phyloP scores from a whole-genome alignment of 257 asterid species.

The Solanum dulcamara region DNA sequence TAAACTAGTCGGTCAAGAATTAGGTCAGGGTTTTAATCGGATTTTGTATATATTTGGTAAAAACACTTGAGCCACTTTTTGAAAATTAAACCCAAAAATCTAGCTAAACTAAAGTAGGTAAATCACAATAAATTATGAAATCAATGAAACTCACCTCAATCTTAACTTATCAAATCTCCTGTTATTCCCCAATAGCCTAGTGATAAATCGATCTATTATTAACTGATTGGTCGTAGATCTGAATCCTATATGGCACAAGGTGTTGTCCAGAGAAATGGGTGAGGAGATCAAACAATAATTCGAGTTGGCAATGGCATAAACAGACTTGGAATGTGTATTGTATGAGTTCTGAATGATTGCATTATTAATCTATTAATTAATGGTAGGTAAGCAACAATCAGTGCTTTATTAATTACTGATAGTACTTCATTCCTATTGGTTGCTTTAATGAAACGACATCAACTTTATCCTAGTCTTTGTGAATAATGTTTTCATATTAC shows the following conservation, averaged over 20 bases:
- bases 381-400: not conserved
- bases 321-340: not conserved
- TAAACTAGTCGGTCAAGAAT: no score
- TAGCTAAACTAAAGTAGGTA: no score
- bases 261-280: not conserved
- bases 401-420: not conserved
- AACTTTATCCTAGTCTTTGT: not conserved
- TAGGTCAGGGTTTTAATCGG: no score
- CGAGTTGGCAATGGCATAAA: not conserved
- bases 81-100: no score
- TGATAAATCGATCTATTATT: not conserved
- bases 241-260: not conserved
- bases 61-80: no score
- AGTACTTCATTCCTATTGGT: not conserved
- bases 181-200: not conserved
- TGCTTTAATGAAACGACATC: not conserved
- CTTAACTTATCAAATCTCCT: not conserved
- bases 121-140: not conserved
- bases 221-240: not conserved
- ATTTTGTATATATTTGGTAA: no score
- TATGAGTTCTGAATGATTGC: not conserved
- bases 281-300: not conserved
- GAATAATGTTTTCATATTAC: not conserved
- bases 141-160: not conserved
- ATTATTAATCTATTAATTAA: not conserved